phyloP scores from a whole-genome alignment of 352 stramenopile species.

The Globisporangium cederbergense region DNA sequence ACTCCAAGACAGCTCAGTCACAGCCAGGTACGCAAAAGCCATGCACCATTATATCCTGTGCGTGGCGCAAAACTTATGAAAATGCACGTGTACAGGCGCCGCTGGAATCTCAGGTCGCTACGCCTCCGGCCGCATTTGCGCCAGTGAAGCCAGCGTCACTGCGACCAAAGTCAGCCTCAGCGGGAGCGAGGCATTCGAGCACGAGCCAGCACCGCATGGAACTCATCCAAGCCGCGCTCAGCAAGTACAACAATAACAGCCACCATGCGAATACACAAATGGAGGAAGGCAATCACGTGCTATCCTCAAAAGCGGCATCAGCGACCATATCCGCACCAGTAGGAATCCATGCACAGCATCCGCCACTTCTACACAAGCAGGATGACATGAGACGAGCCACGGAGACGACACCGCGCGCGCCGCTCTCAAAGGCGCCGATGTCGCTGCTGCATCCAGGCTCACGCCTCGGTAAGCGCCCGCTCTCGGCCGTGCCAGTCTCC shows the following conservation, averaged over 20 bases:
- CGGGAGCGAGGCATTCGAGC: conserved; percentile 12
- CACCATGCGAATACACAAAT: background rate
- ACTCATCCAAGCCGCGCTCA: conserved; percentile 21
- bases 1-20: background rate
- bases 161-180: conserved; percentile 35
- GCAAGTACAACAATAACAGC: conserved; percentile 13
- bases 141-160: conserved; percentile 26
- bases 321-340: background rate
- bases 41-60: too few relatives aligned
- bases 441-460: conserved; percentile 12
- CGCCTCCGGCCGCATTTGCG: background rate
- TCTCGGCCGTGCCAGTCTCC: conserved; percentile 13
- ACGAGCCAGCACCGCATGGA: conserved; percentile 41
- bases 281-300: background rate
- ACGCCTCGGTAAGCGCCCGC: conserved; percentile 5
- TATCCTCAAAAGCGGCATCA: background rate
- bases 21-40: background rate
- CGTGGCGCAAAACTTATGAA: too few relatives aligned
- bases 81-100: background rate
- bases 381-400: conserved; percentile 12
- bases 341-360: conserved; percentile 12
- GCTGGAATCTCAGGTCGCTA: background rate
- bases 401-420: background rate
- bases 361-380: conserved; percentile 4
- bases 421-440: conserved; percentile 3